These are phyloP conservation scores for Earliella scabrosa DNA, from an alignment of 1,284 basidiomycete genomes.

Conservation along the genomic window DNA sequence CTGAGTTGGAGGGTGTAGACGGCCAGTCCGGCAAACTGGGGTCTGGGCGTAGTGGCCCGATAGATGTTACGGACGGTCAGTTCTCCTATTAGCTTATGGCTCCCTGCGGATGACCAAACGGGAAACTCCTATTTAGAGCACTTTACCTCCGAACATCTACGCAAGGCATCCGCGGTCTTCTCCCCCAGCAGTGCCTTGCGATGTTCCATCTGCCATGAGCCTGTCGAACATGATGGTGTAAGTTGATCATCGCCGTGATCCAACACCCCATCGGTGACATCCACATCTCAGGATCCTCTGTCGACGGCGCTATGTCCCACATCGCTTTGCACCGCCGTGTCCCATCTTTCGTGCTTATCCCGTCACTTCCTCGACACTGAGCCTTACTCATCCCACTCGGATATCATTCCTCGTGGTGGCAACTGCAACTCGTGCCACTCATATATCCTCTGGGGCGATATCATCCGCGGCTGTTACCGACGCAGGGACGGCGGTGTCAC, in stretches of 20 bases:
- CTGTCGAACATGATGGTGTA: constrained; percentile 51
- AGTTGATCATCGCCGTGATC: constrained; percentile 26
- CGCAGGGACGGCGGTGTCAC: constrained; percentile 45
- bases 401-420: constrained; percentile 67
- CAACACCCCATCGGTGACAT: background rate
- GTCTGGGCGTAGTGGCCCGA: constrained; percentile 56
- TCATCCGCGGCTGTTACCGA: constrained; percentile 72
- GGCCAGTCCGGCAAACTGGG: constrained; percentile 57
- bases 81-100: background rate
- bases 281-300: constrained; percentile 57
- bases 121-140: constrained; percentile 32
- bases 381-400: constrained; percentile 7
- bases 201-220: constrained; percentile 60
- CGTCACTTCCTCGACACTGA: constrained; percentile 49
- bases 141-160: constrained; percentile 61
- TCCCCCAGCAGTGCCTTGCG: constrained; percentile 34
- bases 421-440: constrained; percentile 58
- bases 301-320: constrained; percentile 55
- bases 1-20: constrained; percentile 77
- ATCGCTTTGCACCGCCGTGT: constrained; percentile 52
- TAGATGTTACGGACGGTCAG: constrained; percentile 71
- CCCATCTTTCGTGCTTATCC: constrained; percentile 77
- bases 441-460: constrained; percentile 73
- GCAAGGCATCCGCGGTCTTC: constrained; percentile 52
- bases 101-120: background rate